These are phyloP conservation scores for Phytophthora hybrid DNA, from an alignment of 352 stramenopile genomes.

Conservation along the genomic window DNA sequence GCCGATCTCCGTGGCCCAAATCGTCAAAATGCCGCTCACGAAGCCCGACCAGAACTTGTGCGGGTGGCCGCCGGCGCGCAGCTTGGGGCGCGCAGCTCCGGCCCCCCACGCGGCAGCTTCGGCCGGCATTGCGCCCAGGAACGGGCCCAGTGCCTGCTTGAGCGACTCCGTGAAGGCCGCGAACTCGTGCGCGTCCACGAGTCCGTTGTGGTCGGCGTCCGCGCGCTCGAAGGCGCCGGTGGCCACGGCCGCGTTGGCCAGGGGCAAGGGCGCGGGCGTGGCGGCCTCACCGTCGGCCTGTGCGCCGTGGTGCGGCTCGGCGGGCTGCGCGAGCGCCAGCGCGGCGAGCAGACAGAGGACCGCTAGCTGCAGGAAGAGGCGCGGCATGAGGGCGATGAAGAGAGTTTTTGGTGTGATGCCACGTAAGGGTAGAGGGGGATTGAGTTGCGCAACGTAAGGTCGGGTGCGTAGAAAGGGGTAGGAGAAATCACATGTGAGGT, in stretches of 20 bases:
- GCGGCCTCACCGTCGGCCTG: constrained; percentile 24
- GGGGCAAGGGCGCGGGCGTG: constrained; percentile 13
- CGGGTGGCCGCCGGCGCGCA: constrained; percentile 47
- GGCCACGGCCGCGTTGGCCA: constrained; percentile 3
- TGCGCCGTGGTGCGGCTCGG: constrained; percentile 15
- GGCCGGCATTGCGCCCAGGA: constrained; percentile 43
- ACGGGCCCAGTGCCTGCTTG: constrained; percentile 62
- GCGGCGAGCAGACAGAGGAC: constrained; percentile 32
- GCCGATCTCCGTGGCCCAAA: constrained; percentile 98
- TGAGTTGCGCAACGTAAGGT: constrained; percentile 1
- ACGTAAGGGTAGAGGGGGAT: background rate
- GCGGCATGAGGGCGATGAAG: constrained; percentile 12
- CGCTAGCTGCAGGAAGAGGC: constrained; percentile 33
- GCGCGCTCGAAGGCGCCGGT: constrained; percentile 65
- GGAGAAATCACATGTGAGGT: background rate
- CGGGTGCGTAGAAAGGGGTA: background rate
- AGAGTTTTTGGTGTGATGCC: background rate
- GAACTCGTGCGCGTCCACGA: constrained; percentile 75
- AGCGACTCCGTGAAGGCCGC: constrained; percentile 62
- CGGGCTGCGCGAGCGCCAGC: constrained; percentile 29
- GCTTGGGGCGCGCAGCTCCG: constrained; percentile 23
- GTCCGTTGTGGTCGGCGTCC: constrained; percentile 76
- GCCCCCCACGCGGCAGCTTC: constrained; percentile 24
- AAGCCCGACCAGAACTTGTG: constrained; percentile 91
- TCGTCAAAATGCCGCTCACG: constrained; percentile 92